A percentile compares a stretch with the other conserved stretches of the same genome.
Evolutionary conservation across 1,284 basidiomycete species (phyloP).

Genomic region (Bjerkandera adusta): DNA sequence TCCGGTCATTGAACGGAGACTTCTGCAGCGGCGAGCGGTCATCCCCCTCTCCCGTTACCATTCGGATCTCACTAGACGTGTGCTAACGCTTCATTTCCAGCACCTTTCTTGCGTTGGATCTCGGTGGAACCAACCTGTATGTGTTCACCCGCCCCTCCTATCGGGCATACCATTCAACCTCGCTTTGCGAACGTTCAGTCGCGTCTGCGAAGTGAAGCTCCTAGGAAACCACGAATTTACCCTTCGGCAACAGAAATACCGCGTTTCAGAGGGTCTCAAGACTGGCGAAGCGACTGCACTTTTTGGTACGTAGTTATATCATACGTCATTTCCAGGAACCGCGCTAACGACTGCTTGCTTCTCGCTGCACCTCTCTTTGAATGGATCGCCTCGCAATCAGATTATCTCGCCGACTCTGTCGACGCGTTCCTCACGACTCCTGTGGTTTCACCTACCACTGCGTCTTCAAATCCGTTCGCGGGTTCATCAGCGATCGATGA

Average conservation of each 20-base stretch:
- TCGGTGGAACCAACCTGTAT: slow-evolving; percentile 94
- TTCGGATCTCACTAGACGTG: too few relatives aligned
- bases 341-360: too few relatives aligned
- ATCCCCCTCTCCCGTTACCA: too few relatives aligned
- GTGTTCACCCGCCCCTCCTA: too few relatives aligned
- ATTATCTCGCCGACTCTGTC: slow-evolving; percentile 96
- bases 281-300: slow-evolving; percentile 81
- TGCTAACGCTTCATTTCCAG: too few relatives aligned
- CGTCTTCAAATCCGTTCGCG: slow-evolving; percentile 19
- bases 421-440: slow-evolving; percentile 85
- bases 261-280: slow-evolving; percentile 87
- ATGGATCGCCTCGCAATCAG: too few relatives aligned
- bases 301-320: slow-evolving; percentile 84
- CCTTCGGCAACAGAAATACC: slow-evolving; percentile 92
- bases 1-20: too few relatives aligned
- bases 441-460: slow-evolving; percentile 34
- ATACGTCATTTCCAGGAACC: too few relatives aligned
- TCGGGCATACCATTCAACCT: too few relatives aligned
- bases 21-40: too few relatives aligned
- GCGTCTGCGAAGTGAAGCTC: slow-evolving; percentile 92
- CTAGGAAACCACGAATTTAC: slow-evolving; percentile 86
- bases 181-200: slow-evolving; percentile 47
- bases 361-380: too few relatives aligned
- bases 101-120: slow-evolving; percentile 90
- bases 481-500: slow-evolving; percentile 16